Evolutionary conservation across 257 asterid genomes (phyloP), one percentile per base, ranked within the genome.

Genomic region (Cruciata laevipes): DNA sequence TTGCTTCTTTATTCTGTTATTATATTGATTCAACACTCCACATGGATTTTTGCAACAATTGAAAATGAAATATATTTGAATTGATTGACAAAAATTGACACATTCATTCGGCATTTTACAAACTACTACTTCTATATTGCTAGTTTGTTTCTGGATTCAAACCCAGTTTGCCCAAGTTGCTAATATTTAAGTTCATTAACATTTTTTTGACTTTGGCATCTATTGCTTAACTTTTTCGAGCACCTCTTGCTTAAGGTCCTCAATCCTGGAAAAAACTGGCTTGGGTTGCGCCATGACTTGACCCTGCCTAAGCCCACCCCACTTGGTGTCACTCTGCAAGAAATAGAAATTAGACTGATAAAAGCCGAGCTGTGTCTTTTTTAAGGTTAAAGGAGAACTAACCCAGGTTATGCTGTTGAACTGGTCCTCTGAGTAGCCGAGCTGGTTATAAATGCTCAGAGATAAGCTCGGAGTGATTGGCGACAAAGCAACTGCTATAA

Each of bases 241-340:
- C 68, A 52, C 62, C 79, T n/a, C 66, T 63, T 85, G 86, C 14
- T 77, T 42, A 49, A 73, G 85, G 60, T 75, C 80, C 73, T 89
- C 98, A n/a, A 93, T 85, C 79, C 84, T 86, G 30, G 89, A 87
- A 60, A 93, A 93, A 32, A 92, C 83, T 1, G 98, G 98, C 14
- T 65, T 79, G 24, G 98, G 91, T 77, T 78, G 79, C 58, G 90
- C 94, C 77, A 79, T 82, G 63, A 85, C 74, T 32, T 85, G 95
- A 62, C 98, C 98, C 7, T 71, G 80, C 80, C 82, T 87, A 69
- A 92, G 81, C 73, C 95, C 96, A 3, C 98, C 98, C 97, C 98
- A 92, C 53, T 71, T 86, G 7, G 97, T 82, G 51, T 89, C 96
- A 60, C 76, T 77, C 98, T 89, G 95, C 78, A 70, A 74, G 38